Conservation (phyloP, 192 early-diverging fungal species). For the Allomyces arbusculus region DNA sequence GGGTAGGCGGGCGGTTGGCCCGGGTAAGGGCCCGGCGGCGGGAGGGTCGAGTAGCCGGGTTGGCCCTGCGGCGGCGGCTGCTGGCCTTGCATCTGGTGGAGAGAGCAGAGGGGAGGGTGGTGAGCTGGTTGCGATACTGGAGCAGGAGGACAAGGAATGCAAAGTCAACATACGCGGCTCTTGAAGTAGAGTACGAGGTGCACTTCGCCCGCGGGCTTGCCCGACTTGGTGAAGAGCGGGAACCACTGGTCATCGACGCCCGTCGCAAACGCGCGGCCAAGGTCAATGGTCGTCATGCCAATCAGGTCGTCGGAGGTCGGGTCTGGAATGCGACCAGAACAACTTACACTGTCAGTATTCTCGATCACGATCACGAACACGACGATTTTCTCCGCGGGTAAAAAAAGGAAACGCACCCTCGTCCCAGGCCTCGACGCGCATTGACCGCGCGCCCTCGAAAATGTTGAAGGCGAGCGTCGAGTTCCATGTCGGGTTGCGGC, state of each 20-base stretch:
- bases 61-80: too few relatives aligned
- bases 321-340: conserved; percentile 5
- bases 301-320: conserved; percentile 15
- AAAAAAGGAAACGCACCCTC: too few relatives aligned
- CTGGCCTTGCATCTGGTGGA: too few relatives aligned
- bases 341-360: too few relatives aligned
- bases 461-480: conserved; percentile 17
- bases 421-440: conserved; percentile 16
- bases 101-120: too few relatives aligned
- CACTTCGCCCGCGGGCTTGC: conserved; percentile 18
- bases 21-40: too few relatives aligned
- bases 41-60: too few relatives aligned
- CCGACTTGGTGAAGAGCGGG: conserved; percentile 12
- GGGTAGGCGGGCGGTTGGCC: too few relatives aligned
- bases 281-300: conserved; percentile 19
- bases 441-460: conserved; percentile 14
- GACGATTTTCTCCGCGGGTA: too few relatives aligned
- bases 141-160: too few relatives aligned
- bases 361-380: too few relatives aligned
- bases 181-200: conserved; percentile 23
- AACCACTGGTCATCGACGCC: conserved; percentile 25
- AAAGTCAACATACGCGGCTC: conserved; percentile 8
- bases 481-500: conserved; percentile 21
- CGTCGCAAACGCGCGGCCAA: conserved; percentile 16
- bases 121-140: too few relatives aligned